phyloP scores from a whole-genome alignment of 768 basidiomycete genomes.

The Naganishia friedmannii region DNA sequence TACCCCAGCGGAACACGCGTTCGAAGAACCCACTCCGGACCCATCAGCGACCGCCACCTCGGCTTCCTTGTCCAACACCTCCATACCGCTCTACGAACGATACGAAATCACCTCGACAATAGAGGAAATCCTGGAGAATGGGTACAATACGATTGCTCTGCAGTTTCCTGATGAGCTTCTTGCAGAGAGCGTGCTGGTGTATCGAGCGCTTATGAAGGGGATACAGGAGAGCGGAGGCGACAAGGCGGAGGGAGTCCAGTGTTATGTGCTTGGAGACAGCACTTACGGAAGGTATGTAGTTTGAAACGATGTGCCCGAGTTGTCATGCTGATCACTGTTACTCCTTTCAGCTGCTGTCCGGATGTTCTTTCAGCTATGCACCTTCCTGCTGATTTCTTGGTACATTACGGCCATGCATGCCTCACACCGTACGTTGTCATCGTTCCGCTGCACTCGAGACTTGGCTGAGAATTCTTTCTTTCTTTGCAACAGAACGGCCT shows the following conservation, averaged over 20 bases:
- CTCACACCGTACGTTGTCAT: constrained; percentile 69
- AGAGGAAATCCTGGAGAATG: constrained; percentile 53
- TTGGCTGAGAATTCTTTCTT: neutral
- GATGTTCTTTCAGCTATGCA: constrained; percentile 95
- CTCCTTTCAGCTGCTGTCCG: constrained; percentile 70
- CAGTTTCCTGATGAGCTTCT: constrained; percentile 96
- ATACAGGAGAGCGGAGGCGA: constrained; percentile 33
- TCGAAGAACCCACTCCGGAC: constrained; percentile 35
- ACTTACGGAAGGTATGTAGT: constrained; percentile 63
- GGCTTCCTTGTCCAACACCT: constrained; percentile 13
- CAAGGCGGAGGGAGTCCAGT: constrained; percentile 58
- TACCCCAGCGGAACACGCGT: constrained; percentile 48
- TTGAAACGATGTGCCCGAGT: neutral
- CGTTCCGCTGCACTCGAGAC: neutral
- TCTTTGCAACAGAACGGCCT: constrained; percentile 63
- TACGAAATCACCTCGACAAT: constrained; percentile 31
- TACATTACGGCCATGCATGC: constrained; percentile 96
- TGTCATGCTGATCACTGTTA: constrained; percentile 43
- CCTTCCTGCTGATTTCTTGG: constrained; percentile 80
- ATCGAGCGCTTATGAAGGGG: constrained; percentile 60
- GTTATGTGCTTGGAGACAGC: constrained; percentile 93
- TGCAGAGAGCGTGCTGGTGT: constrained; percentile 79
- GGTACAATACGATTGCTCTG: constrained; percentile 61
- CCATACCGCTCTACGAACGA: constrained; percentile 23
- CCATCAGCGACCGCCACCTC: neutral